Evolutionary conservation across 2,329 filamentous ascomycete species (phyloP).

Genomic region (Xylariales sp.): DNA sequence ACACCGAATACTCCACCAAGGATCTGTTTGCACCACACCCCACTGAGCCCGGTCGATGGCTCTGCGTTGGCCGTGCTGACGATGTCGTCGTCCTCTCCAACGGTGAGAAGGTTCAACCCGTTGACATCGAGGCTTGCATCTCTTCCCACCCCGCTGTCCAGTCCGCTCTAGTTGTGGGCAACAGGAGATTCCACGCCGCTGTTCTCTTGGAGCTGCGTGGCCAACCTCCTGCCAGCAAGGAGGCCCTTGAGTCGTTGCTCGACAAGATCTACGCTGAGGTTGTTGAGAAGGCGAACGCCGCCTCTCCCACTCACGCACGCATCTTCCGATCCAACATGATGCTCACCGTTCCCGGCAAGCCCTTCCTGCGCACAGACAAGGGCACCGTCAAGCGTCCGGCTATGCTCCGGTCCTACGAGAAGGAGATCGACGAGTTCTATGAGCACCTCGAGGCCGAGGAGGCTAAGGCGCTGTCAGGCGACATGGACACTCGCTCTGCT

Average conservation of each 20-base stretch:
- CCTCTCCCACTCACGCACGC: conserved; percentile 39
- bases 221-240: conserved; percentile 28
- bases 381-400: conserved; percentile 46
- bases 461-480: conserved; percentile 39
- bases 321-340: conserved; percentile 44
- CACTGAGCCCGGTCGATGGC: conserved; percentile 41
- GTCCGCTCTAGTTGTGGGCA: conserved; percentile 42
- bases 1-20: conserved; percentile 42
- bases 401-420: conserved; percentile 40
- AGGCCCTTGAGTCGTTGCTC: conserved; percentile 35
- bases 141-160: conserved; percentile 39
- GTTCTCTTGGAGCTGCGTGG: conserved; percentile 40
- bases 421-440: conserved; percentile 46
- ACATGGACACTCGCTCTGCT: conserved; percentile 39
- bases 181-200: conserved; percentile 41
- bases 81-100: conserved; percentile 44
- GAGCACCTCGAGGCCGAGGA: conserved; percentile 40
- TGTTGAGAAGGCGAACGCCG: conserved; percentile 42
- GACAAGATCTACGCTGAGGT: conserved; percentile 42
- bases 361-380: conserved; percentile 46
- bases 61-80: conserved; percentile 42
- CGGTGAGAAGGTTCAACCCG: conserved; percentile 43
- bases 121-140: conserved; percentile 41
- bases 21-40: conserved; percentile 42
- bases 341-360: conserved; percentile 43